Conservation (phyloP, 805 yeast species). For the Metschnikowia arizonensis region DNA sequence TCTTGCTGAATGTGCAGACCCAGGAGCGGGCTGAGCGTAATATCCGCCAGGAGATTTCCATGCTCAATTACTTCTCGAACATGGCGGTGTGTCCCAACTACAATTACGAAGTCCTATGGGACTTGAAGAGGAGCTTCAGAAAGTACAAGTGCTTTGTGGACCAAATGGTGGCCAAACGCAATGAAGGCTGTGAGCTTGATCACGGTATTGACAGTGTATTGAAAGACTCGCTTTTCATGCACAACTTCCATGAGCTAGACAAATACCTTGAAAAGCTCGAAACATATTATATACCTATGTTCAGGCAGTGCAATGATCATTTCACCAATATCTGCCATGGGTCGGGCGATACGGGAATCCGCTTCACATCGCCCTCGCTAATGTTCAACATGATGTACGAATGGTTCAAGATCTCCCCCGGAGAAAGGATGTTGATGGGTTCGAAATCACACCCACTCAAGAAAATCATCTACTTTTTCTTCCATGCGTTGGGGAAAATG, state of each 20-base stretch:
- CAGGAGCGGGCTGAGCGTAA: constrained; percentile 7
- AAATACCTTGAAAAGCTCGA: constrained; percentile 26
- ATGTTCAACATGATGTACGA: constrained; percentile 31
- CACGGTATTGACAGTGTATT: constrained; percentile 6
- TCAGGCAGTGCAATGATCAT: constrained; percentile 23
- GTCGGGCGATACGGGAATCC: constrained; percentile 18
- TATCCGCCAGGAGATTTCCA: constrained; percentile 13
- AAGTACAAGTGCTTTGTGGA: constrained; percentile 25
- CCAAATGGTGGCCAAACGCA: constrained; percentile 7
- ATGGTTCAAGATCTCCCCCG: constrained; percentile 36
- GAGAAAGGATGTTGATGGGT: constrained; percentile 29
- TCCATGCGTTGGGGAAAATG: constrained; percentile 32
- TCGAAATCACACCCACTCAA: constrained; percentile 26
- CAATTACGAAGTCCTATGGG: constrained; percentile 26
- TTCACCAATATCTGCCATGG: constrained; percentile 18
- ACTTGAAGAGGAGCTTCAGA: constrained; percentile 23
- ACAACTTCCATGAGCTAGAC: constrained; percentile 26
- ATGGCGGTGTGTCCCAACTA: constrained; percentile 33
- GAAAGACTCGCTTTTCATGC: constrained; percentile 15
- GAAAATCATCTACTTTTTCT: constrained; percentile 33
- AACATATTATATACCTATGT: constrained; percentile 25
- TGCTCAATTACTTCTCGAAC: constrained; percentile 22
- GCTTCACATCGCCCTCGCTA: constrained; percentile 27
- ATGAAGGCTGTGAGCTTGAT: constrained; percentile 8
- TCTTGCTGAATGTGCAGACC: constrained; percentile 20